Evolutionary conservation across 2,329 filamentous ascomycete species (phyloP), one percentile per base, ranked within the genome.

Genomic region (Ceratocystis ficicola): DNA sequence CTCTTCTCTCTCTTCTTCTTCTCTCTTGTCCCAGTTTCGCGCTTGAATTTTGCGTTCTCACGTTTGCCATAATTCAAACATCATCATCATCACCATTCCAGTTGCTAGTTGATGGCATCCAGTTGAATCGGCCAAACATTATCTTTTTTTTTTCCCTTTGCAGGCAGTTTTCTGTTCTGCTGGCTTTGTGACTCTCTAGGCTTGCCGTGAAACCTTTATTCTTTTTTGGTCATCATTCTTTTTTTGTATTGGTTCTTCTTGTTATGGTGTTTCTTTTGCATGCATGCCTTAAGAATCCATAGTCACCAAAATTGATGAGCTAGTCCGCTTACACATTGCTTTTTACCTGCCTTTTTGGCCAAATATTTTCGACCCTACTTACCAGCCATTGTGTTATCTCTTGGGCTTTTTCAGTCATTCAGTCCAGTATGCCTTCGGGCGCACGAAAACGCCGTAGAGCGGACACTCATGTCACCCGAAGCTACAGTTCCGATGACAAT

Each of bases 391-490:
- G 25, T 55, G 25, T 36, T 59, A 28, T 32, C 32, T 59, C 6
- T 36, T 59, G 55, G 28, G 28, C 8, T 15, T 32, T 59, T 36
- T n/a, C 8, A 59, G 17, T n/a, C 12, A 30, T 59, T 30, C 55
- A 32, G 55, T 59, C 55, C 55, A 32, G 17, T 36, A 59, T 59
- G 55, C 30, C 28, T 30, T n/a, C 32, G 55, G 55, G 25, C n/a
- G 28, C 44, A 48, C 44, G 61, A 63, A 63, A 63, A 50, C 61
- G 61, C 44, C 61, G 41, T 46, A 63, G 36, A 63, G 44, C 22
- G 61, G 61, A 63, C 44, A 20, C 61, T 46, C 52, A 46, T 32
- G 28, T 44, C 36, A 30, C 63, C 44, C 66, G 63, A 25, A 62
- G 50, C 30, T 62, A 60, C 20, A 63, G 66, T 22, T 63, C 63